These are phyloP conservation scores for Suhomyces panamericanus DNA, from an alignment of 1,139 yeast genomes.

Conservation along the genomic window DNA sequence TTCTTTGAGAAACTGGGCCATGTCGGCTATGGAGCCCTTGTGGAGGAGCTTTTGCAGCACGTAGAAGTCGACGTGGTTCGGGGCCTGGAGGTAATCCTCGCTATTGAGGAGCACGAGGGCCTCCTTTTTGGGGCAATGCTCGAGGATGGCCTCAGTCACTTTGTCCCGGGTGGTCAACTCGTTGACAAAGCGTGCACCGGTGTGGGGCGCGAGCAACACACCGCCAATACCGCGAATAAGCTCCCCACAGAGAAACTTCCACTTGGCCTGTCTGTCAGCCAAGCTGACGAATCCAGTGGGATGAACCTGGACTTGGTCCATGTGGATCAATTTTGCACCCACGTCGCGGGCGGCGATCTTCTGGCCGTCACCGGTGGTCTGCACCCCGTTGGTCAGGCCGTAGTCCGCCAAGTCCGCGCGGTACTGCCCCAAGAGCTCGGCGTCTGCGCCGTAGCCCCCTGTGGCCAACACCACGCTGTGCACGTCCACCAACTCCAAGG, in stretches of 20 bases:
- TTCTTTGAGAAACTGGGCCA: conserved; percentile 21
- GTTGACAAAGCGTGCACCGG: conserved; percentile 36
- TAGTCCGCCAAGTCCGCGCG: conserved; percentile 34
- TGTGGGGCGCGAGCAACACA: conserved; percentile 30
- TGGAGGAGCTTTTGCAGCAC: conserved; percentile 27
- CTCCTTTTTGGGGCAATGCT: conserved; percentile 23
- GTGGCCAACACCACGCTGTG: conserved; percentile 35
- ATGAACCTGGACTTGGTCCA: conserved; percentile 41
- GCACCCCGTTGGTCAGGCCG: conserved; percentile 40
- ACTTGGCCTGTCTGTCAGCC: conserved; percentile 16
- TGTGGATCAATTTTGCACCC: conserved; percentile 33
- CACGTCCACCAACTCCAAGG: conserved; percentile 10
- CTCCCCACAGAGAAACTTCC: conserved; percentile 42
- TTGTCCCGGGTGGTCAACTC: conserved; percentile 37
- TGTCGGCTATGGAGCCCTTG: conserved; percentile 26
- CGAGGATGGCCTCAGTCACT: conserved; percentile 30
- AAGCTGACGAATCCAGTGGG: conserved; percentile 41
- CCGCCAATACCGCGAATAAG: conserved; percentile 42
- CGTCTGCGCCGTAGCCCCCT: conserved; percentile 42
- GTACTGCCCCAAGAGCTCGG: conserved; percentile 24
- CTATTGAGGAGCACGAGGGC: conserved; percentile 29
- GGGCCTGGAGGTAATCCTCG: conserved; percentile 30
- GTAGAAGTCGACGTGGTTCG: conserved; percentile 34
- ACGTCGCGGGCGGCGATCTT: conserved; percentile 35
- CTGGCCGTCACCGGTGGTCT: conserved; percentile 42